Base-by-base conservation (phyloP, 495 filamentous ascomycete genomes). In the Lasiosphaeris hirsuta region DNA sequence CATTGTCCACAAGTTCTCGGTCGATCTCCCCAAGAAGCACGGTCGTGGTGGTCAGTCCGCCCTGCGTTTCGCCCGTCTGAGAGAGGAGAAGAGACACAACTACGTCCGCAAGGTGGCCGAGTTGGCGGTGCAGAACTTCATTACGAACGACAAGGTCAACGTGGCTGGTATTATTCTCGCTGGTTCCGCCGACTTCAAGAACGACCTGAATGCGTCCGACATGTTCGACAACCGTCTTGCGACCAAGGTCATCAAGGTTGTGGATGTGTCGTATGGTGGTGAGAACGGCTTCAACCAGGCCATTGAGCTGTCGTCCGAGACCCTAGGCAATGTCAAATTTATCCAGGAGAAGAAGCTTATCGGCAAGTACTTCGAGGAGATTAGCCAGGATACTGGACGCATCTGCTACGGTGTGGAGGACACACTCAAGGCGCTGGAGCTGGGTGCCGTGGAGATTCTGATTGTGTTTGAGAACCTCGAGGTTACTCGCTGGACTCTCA, bases 271-370 rank as follows among this genome's bases (percentile, higher is more conserved):
- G 10, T 97, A 98, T 66, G 94, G 94, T 68, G 94, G 94, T 61
- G 95, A 98, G 77, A 97, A 97, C 78, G 94, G 94, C 15, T 98
- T 98, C 81, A 98, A 97, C 79, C 95, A 98, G 77, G 94, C 94
- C 52, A 98, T 98, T 60, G 94, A 97, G 68, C 74, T 98, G 63
- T 86, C 94, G 33, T 80, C 90, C 10, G 95, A 98, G 80, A 97
- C 94, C n/a, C 81, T 98, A 45, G 87, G 91, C 74, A 97, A 96
- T 64, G 94, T 98, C 79, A 98, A 98, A 74, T 98, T 98, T 74
- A 96, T 98, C 71, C 94, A 98, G 74, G 94, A 98, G 82, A 98
- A 98, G 88, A 97, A 96, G 80, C 83, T 98, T 50, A 98, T 98
- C 68, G 90, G 91, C 66, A 91, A 87, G 65, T 98, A 98, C 81